Base-by-base conservation (phyloP, 345 rosid species). In the Angophora floribunda region DNA sequence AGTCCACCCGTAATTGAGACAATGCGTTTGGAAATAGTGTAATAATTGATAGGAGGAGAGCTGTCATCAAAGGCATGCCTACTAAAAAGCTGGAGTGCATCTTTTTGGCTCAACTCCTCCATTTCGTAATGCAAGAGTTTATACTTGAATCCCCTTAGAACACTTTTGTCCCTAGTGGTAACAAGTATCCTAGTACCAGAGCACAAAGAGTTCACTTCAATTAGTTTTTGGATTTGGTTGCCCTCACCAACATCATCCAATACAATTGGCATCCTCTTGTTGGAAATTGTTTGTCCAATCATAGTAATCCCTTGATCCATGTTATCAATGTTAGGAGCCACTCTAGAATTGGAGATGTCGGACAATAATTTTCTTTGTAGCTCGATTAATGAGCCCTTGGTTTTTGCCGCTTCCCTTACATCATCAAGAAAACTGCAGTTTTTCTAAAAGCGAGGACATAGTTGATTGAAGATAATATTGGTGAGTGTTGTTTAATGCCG, bases 241-340 rank as follows among this genome's bases (percentile, higher is more conserved):
- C 7, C 17, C 16, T 13, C 7, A 12, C 26, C 70, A 0, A n/a
- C 70, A 0, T 63, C 70, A 63, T 63, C 70, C 17, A 63, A n/a
- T 0, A 63, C 70, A 63, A 63, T 63, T 63, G 28, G 67, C 30
- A 61, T 1, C 67, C 26, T 12, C 14, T 61, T 61, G 67, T 10
- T 61, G 16, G 15, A 28, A 61, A 61, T 61, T 63, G 36, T 63
- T 6, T n/a, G 17, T n/a, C 16, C 70, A n/a, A n/a, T 63, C 70
- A 5, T 26, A 12, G 14, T 63, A 36, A n/a, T 63, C 36, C 70
- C 70, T 3, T n/a, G 7, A 63, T 63, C 36, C 30, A 6, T 1
- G 36, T 3, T 28, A 13, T 28, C 4, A 13, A 63, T 28, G 17
- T 28, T 63, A 13, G 0, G 2, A 13, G 2, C 36, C 5, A 3